Conservation (phyloP, 768 basidiomycete genomes). For the Boletellus ananas region DNA sequence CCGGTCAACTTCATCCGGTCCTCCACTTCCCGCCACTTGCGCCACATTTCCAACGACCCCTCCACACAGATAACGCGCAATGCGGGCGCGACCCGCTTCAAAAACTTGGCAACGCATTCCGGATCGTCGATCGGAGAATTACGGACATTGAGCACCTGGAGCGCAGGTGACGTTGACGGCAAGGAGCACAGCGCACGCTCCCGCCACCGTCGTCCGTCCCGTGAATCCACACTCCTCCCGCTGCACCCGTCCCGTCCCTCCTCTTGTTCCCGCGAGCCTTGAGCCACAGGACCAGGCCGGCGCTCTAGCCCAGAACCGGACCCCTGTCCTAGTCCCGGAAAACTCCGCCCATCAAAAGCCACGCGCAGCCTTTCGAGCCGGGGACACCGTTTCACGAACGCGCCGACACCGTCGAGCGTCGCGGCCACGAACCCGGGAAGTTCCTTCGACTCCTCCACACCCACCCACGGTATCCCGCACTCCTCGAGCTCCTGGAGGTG, state of each 20-base stretch:
- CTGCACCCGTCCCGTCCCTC: neutral
- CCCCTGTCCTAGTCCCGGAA: neutral
- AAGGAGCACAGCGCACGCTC: too few relatives aligned
- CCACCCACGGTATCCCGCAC: conserved; percentile 27
- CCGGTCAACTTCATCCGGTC: conserved; percentile 16
- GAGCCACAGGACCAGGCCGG: too few relatives aligned
- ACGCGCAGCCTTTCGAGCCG: conserved; percentile 17
- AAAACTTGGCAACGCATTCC: conserved; percentile 23
- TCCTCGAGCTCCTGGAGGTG: conserved; percentile 26
- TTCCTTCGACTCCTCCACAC: conserved; percentile 11
- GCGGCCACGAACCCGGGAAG: conserved; percentile 10
- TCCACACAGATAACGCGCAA: conserved; percentile 26
- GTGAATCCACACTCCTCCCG: too few relatives aligned
- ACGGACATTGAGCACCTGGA: conserved; percentile 27
- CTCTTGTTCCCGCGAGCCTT: neutral
- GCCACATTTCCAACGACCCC: conserved; percentile 26
- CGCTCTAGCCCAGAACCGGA: too few relatives aligned
- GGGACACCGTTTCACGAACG: conserved; percentile 17
- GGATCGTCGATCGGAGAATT: conserved; percentile 27
- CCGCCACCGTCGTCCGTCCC: too few relatives aligned
- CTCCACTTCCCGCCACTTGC: conserved; percentile 28
- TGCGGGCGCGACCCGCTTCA: conserved; percentile 21
- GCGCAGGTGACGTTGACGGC: neutral
- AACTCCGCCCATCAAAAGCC: conserved; percentile 24
- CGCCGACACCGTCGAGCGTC: conserved; percentile 23